Evolutionary conservation across 805 yeast genomes (phyloP), one percentile per base, ranked within the genome.

Genomic region (Nakazawaea laoshanensis): DNA sequence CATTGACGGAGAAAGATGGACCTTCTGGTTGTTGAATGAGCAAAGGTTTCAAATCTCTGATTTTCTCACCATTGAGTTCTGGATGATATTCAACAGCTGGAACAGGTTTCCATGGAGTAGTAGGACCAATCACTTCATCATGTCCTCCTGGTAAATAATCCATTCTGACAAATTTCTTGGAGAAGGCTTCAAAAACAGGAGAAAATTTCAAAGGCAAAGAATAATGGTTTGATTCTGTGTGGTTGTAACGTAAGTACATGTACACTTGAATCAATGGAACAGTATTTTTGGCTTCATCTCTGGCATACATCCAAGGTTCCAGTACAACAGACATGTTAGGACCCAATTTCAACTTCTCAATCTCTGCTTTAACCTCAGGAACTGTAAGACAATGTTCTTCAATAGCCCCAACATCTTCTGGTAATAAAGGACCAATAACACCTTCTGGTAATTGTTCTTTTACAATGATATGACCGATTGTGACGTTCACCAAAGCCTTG

Each of bases 241-340:
- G 82, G 50, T 72, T 57, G 43, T 80, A 74, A 45, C 68, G 65
- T 49, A 82, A 67, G 57, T 83, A 83, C 77, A 80, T 76, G 63
- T 76, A 78, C 55, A 77, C 75, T 59, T 79, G 87, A 41, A 77
- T 62, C 61, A 76, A 59, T 13, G 76, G 71, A 54, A 77, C 70
- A 29, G 53, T 62, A 49, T 77, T 83, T 39, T 66, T 57, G 31
- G 69, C 56, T 45, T 74, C 77, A 49, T 78, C 86, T 21, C 85
- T 77, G 49, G 92, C 94, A 53, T 83, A 81, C 70, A 81, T 83
- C 94, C 94, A 83, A 34, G 88, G 86, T 52, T 81, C 89, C 51
- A 67, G 68, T 46, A 77, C 69, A 30, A 78, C 77, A 24, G 53
- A 47, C 40, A 51, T 59, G 50, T 70, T 52, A 50, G 59, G 47